A percentile compares a stretch with the other conserved stretches of the same genome.
Evolutionary conservation across 176 grass and related monocot genomes (phyloP).

Genomic region (Lolium multiflorum): DNA sequence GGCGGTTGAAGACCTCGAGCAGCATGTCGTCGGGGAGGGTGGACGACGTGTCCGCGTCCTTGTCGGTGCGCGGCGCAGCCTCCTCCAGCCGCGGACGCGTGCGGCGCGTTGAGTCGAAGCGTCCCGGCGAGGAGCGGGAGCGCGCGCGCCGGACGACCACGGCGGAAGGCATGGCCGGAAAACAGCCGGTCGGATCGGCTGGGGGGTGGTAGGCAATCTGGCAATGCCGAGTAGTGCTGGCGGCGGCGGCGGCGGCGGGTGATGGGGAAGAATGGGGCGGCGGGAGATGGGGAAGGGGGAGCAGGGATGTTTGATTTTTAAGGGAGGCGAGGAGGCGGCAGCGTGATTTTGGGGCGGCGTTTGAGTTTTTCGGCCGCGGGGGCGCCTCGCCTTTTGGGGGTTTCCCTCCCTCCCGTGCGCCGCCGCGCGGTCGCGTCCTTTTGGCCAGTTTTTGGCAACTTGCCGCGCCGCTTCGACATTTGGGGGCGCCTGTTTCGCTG

Average conservation of each 20-base stretch:
- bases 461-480: background rate
- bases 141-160: conserved; percentile 32
- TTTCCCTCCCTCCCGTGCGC: background rate
- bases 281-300: background rate
- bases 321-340: conserved; percentile 41
- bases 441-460: conserved; percentile 18
- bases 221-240: background rate
- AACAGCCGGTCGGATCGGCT: background rate
- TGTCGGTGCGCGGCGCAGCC: background rate
- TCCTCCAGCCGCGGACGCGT: background rate
- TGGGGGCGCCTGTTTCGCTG: no score
- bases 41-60: background rate
- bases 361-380: conserved; percentile 38
- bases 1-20: conserved; percentile 39
- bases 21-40: conserved; percentile 21
- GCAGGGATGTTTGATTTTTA: conserved; percentile 1
- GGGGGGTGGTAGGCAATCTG: background rate
- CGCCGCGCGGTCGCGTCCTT: conserved; percentile 6
- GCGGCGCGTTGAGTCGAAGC: conserved; percentile 1
- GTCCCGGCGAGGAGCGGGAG: background rate
- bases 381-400: background rate
- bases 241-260: background rate
- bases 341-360: conserved; percentile 11
- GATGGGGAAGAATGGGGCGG: background rate
- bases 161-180: background rate